Evolutionary conservation across 352 stramenopile genomes (phyloP), one percentile per base, ranked within the genome.

Genomic region (Pythium oligandrum): DNA sequence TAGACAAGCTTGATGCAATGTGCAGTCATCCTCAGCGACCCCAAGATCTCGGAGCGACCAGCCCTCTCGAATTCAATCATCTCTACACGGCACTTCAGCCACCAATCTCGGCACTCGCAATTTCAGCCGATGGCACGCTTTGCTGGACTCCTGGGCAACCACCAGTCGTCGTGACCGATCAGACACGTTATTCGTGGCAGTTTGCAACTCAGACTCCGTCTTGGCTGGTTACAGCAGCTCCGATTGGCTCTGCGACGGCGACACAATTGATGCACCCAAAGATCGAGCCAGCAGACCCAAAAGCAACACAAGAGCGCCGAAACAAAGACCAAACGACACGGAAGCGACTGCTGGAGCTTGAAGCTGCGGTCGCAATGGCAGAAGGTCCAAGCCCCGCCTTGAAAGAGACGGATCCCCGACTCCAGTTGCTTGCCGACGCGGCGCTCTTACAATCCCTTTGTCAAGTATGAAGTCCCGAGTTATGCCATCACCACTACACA

Each of bases 391-490:
- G 33, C 39, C 49, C 40, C 57, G 8, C 12, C 11, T 26, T 31
- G 8, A 54, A 53, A 26, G 58, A 77, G 32, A 55, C 57, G 3
- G 73, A 83, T 39, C 76, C 76, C 10, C 74, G 68, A 3, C 63
- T 92, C 26, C 75, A 90, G 55, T 70, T 90, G n/a, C 62, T 90
- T 30, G 80, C 80, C 2, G 82, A 90, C 43, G 80, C 80, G 2
- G 80, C 80, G 6, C 61, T 90, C 32, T 60, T 88, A 47, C 77
- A 90, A 47, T 87, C 73, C 4, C 77, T 90, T 40, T 81, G 75
- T 31, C 61, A 72, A 37, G 53, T 53, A 6, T 72, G 65, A 64
- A 64, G 53, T 8, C 9, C 31, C 34, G 26, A 3, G 4, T 10
- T 6, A 47, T 42, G 39, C 6, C 40, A 33, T 39, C 26, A 38